Evolutionary conservation across 371 early-diverging fungal genomes (phyloP), one percentile per base, ranked within the genome.

Genomic region (Apophysomyces sp.): DNA sequence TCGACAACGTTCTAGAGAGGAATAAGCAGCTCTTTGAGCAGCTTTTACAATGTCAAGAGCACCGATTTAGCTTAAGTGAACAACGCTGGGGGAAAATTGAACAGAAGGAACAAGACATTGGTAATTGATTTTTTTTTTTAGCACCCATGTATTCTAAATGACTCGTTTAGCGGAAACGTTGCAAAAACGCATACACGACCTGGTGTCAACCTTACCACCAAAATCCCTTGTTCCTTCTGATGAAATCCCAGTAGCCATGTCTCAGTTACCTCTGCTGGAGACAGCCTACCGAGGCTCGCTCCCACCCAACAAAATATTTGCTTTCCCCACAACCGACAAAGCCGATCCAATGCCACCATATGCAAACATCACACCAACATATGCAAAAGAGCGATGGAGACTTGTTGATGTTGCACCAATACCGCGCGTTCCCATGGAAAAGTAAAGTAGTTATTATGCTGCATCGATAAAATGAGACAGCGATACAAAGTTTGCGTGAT

Each of bases 271-370:
- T 1, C 56, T 77, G 30, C 66, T 66, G 32, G 82, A 83, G 44
- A 30, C 83, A 0, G 75, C 78, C 1, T 86, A 82, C 58, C 71
- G 76, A 30, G 86, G 86, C 12, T 62, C 82, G 11, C 55, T 86
- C 31, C 83, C 83, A 31, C 77, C 84, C 40, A 81, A 71, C 54
- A 81, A 81, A 34, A 69, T 79, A 4, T 86, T 86, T 55, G 85
- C 86, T 0, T 86, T 78, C 58, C 81, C 82, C 0, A 77, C 80
- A 7, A 77, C 71, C 6, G 77, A 80, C 37, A 69, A 67, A 36
- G 64, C 75, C 0, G 77, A 77, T 30, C 67, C 59, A 26, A 41
- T 76, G 27, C 77, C 80, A 3, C 77, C 76, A 6, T 68, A 74
- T 49, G 74, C 80, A 9, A 79, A 71, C 40, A 67, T 76, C 26